Evolutionary conservation across 257 asterid genomes (phyloP), one percentile per base, ranked within the genome.

Genomic region (Rehmannia glutinosa): DNA sequence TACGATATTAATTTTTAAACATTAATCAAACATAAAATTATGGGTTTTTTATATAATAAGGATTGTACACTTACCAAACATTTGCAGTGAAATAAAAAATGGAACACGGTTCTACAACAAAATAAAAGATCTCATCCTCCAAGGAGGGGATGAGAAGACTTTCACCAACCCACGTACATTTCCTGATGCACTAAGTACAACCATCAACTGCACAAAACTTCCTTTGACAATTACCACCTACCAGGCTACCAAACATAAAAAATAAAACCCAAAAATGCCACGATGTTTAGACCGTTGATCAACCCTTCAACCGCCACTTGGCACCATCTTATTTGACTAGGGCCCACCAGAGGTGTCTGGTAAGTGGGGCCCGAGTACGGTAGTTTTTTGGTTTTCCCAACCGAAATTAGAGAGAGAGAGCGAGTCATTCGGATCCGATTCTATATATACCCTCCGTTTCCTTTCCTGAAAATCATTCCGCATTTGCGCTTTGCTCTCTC

Each of bases 91-190:
- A 8, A 32, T 43, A 43, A 12, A 43, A 43, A 43, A 43, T 43
- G 12, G 7, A 8, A 5, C 24, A 43, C 11, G 54, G 42, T 9
- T 5, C 32, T 2, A 43, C 12, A 11, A 17, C n/a, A n/a, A n/a
- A n/a, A n/a, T n/a, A n/a, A n/a, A n/a, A n/a, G n/a, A n/a, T n/a
- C n/a, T n/a, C n/a, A n/a, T n/a, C n/a, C n/a, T n/a, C n/a, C n/a
- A n/a, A n/a, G n/a, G n/a, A n/a, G 8, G 23, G 21, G 15, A 11
- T 10, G 21, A 8, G 10, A 43, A 21, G 42, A 28, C 32, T 35
- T 23, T 47, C 70, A 73, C 76, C 78, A 63, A 75, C 76, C 49
- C 53, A 19, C 7, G 80, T 79, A 71, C 81, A 67, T n/a, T 53
- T 41, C 27, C 17, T 5, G 5, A 13, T 41, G 73, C 74, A 47